Conservation (phyloP, 139 green algal genomes). For the Auxenochlorella pyrenoidosa region DNA sequence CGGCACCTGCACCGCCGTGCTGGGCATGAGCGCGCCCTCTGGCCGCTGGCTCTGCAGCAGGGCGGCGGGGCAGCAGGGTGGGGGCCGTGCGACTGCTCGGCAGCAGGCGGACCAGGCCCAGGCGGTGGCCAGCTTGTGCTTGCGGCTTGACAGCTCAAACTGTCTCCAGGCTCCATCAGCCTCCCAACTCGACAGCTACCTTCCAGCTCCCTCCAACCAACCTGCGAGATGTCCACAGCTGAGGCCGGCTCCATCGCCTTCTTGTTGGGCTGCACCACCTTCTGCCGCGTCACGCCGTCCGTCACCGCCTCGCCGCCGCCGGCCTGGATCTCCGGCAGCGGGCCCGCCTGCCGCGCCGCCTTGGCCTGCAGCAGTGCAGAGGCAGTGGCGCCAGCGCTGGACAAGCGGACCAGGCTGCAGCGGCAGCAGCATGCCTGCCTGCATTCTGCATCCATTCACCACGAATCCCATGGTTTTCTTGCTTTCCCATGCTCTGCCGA, state of each 20-base stretch:
- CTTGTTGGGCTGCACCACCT: constrained; percentile 45
- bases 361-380: neutral
- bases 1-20: constrained; percentile 16
- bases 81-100: too few relatives aligned
- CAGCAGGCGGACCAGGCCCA: neutral
- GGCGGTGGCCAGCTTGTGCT: neutral
- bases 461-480: too few relatives aligned
- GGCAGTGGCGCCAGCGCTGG: neutral
- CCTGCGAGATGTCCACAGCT: constrained; percentile 57
- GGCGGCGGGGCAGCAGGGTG: too few relatives aligned
- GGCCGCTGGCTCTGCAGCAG: constrained; percentile 13
- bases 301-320: constrained; percentile 24
- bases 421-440: neutral
- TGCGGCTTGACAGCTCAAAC: too few relatives aligned
- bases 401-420: neutral
- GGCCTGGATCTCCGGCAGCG: constrained; percentile 34
- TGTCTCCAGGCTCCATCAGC: too few relatives aligned
- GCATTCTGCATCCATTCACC: too few relatives aligned
- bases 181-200: neutral
- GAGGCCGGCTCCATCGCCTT: constrained; percentile 44
- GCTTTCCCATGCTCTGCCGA: too few relatives aligned
- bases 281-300: constrained; percentile 41
- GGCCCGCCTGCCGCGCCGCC: neutral
- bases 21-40: constrained; percentile 10
- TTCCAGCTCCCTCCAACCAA: neutral